A percentile compares a stretch with the other conserved stretches of the same genome.
phyloP scores from a whole-genome alignment of 2,329 filamentous ascomycete species.

The Arthroderma uncinatum region DNA sequence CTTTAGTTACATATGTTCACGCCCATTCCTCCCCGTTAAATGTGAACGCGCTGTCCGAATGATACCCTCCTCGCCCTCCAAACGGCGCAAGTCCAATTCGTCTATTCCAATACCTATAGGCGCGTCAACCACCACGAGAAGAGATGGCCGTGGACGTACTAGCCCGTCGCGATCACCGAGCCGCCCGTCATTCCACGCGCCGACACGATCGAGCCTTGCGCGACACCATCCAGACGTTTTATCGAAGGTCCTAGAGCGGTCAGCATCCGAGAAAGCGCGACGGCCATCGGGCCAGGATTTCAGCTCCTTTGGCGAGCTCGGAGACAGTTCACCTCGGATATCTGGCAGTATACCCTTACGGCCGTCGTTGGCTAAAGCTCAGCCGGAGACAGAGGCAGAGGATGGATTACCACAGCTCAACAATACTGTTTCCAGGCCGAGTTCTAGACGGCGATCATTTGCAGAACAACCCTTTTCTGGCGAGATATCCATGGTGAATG shows the following conservation, averaged over 20 bases:
- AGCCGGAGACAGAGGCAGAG: background rate
- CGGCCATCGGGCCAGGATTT: constrained; percentile 17
- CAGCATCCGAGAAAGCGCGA: constrained; percentile 26
- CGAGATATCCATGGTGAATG: background rate
- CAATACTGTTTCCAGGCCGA: background rate
- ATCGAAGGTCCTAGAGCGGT: constrained; percentile 35
- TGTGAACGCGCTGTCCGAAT: constrained; percentile 24
- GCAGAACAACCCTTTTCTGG: background rate
- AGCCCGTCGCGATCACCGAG: constrained; percentile 22
- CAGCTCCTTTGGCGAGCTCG: background rate
- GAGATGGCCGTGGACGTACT: constrained; percentile 19
- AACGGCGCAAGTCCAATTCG: constrained; percentile 54
- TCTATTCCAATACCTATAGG: constrained; percentile 36
- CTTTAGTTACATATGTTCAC: background rate
- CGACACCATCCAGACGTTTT: constrained; percentile 51
- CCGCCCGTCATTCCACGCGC: constrained; percentile 54
- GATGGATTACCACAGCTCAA: background rate
- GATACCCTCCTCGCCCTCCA: constrained; percentile 48
- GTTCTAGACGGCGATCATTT: background rate
- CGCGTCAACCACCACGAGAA: constrained; percentile 28
- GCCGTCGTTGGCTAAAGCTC: background rate
- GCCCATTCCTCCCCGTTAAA: background rate
- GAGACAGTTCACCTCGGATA: background rate
- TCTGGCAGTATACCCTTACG: background rate
- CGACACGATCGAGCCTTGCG: constrained; percentile 53